Evolutionary conservation across 2,329 filamentous ascomycete genomes (phyloP).

Genomic region (Paramyrothecium sp.): DNA sequence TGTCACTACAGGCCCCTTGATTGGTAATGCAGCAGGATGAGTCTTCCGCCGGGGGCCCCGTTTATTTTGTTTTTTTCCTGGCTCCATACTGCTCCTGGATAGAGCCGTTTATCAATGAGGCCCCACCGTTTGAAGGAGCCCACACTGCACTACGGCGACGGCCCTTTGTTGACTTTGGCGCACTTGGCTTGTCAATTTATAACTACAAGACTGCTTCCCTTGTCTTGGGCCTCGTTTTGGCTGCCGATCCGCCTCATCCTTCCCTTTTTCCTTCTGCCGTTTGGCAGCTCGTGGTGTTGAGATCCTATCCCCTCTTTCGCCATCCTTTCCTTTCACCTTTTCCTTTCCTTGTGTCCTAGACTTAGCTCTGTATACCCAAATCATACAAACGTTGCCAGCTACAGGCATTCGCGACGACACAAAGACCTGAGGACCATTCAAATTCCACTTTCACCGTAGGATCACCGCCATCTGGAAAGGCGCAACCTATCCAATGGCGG

Average conservation of each 20-base stretch:
- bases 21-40: background rate
- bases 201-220: background rate
- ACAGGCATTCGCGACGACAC: no score
- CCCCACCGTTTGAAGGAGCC: background rate
- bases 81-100: background rate
- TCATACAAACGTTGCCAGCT: no score
- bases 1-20: background rate
- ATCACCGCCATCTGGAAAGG: background rate
- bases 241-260: background rate
- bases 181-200: background rate
- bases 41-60: background rate
- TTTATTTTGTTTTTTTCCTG: background rate
- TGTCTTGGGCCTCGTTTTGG: background rate
- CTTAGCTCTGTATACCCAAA: no score
- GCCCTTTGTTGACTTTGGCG: background rate
- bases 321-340: background rate
- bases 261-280: background rate
- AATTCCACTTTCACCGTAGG: background rate
- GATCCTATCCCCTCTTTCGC: background rate
- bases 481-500: conserved; percentile 18
- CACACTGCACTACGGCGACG: background rate
- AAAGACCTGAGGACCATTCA: background rate
- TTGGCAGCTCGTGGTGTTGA: background rate
- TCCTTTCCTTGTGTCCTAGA: background rate
- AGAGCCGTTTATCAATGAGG: background rate